Evolutionary conservation across 768 basidiomycete genomes (phyloP).

Genomic region (Podaxis carcinomalis): DNA sequence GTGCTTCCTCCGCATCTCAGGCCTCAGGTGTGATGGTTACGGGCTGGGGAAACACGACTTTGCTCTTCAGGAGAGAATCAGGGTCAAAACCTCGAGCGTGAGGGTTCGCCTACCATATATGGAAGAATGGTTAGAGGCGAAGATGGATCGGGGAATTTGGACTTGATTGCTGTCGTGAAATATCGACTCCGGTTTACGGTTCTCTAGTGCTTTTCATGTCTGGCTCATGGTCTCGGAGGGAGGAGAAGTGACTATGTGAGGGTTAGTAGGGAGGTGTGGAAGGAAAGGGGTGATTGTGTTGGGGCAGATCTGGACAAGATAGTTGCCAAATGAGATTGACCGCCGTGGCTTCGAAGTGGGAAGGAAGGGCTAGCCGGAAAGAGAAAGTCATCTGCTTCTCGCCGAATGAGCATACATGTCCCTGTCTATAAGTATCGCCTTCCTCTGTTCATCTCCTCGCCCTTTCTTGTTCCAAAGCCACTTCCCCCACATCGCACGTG

Average conservation of each 20-base stretch:
- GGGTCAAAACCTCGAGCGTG: not conserved
- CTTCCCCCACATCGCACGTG: not conserved
- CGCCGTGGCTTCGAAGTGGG: conserved; percentile 1
- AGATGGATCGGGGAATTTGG: not conserved
- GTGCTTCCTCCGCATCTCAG: not conserved
- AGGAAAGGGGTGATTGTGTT: not conserved
- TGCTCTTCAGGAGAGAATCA: not conserved
- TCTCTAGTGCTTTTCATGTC: not conserved
- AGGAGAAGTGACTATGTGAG: not conserved
- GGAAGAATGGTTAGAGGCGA: not conserved
- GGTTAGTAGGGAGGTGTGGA: not conserved
- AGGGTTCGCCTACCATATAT: not conserved
- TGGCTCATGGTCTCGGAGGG: not conserved
- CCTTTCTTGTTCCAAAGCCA: conserved; percentile 12
- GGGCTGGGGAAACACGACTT: not conserved
- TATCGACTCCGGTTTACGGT: not conserved
- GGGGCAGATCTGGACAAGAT: not conserved
- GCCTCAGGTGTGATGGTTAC: not conserved
- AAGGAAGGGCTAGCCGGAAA: not conserved
- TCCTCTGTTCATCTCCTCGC: conserved; percentile 13
- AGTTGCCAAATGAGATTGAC: conserved; percentile 2
- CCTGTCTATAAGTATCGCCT: conserved; percentile 17
- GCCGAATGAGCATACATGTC: conserved; percentile 3
- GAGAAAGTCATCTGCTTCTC: not conserved
- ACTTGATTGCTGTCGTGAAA: not conserved